These are phyloP conservation scores for Trametes hirsuta DNA, from an alignment of 1,284 basidiomycete genomes.

Conservation along the genomic window DNA sequence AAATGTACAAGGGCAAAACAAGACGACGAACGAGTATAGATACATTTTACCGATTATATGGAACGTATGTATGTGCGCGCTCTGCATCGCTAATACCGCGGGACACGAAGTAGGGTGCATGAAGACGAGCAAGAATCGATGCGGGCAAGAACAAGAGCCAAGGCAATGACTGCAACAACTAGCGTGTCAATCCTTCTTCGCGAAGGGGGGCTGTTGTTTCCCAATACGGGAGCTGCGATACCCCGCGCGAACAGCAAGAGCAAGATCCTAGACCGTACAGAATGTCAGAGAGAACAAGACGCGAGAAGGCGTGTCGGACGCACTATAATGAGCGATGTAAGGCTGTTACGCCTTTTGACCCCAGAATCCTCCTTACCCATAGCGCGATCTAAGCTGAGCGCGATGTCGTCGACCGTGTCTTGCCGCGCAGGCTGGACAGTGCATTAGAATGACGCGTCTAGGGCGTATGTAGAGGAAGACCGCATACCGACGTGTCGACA, in stretches of 20 bases:
- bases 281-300: slow-evolving; percentile 2
- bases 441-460: neutral
- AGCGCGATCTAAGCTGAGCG: slow-evolving; percentile 7
- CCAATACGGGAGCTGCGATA: slow-evolving; percentile 6
- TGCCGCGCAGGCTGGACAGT: neutral
- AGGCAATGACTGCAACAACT: neutral
- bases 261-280: slow-evolving; percentile 15
- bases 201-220: slow-evolving; percentile 6
- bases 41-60: slow-evolving; percentile 17
- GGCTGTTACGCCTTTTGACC: slow-evolving; percentile 15
- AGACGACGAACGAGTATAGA: slow-evolving; percentile 11
- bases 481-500: neutral
- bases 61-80: neutral
- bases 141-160: neutral
- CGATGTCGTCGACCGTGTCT: slow-evolving; percentile 1
- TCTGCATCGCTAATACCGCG: neutral
- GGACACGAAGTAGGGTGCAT: neutral
- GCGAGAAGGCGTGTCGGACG: slow-evolving; percentile 1
- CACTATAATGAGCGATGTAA: slow-evolving; percentile 24
- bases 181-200: neutral
- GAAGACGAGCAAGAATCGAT: neutral
- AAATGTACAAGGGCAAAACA: slow-evolving; percentile 10
- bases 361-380: slow-evolving; percentile 3
- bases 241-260: slow-evolving; percentile 10
- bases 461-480: too few species aligned